phyloP scores from a whole-genome alignment of 1,139 yeast species.

The Taphrina flavorubra region DNA sequence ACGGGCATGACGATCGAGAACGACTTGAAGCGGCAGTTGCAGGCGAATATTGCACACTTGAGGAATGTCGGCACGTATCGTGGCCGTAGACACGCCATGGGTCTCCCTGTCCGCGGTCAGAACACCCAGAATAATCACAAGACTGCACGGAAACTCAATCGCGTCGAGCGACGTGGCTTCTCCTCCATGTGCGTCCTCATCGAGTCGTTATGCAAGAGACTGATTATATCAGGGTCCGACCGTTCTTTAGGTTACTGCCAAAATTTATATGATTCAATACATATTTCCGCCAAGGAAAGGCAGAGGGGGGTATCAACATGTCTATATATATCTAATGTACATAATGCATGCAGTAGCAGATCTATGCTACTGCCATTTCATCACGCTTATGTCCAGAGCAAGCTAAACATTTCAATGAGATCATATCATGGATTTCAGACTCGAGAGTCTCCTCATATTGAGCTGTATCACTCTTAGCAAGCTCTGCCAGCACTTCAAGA shows the following conservation, averaged over 20 bases:
- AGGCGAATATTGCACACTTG: slow-evolving; percentile 79
- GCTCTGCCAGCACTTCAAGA: too few relatives aligned
- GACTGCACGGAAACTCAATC: slow-evolving; percentile 86
- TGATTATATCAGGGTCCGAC: slow-evolving; percentile 3
- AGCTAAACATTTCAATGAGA: too few relatives aligned
- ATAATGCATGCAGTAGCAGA: slow-evolving; percentile 3
- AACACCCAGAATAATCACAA: slow-evolving; percentile 86
- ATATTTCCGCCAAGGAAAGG: too few relatives aligned
- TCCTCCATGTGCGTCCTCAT: slow-evolving; percentile 21
- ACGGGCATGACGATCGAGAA: slow-evolving; percentile 84
- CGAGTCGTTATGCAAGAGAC: background rate
- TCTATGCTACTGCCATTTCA: background rate
- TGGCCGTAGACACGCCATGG: slow-evolving; percentile 88
- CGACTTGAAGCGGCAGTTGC: slow-evolving; percentile 76
- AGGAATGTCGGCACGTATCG: slow-evolving; percentile 81
- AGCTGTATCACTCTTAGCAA: too few relatives aligned
- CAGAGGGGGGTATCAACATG: background rate
- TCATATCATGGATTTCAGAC: background rate
- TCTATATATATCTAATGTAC: slow-evolving; percentile 7
- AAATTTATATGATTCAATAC: too few relatives aligned
- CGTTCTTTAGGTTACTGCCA: slow-evolving; percentile 13
- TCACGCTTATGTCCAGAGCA: background rate
- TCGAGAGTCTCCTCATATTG: background rate
- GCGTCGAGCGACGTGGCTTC: slow-evolving; percentile 56
- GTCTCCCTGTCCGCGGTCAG: slow-evolving; percentile 80